phyloP scores from a whole-genome alignment of 1,139 yeast genomes.

The Groenewaldozyma auringiensis region DNA sequence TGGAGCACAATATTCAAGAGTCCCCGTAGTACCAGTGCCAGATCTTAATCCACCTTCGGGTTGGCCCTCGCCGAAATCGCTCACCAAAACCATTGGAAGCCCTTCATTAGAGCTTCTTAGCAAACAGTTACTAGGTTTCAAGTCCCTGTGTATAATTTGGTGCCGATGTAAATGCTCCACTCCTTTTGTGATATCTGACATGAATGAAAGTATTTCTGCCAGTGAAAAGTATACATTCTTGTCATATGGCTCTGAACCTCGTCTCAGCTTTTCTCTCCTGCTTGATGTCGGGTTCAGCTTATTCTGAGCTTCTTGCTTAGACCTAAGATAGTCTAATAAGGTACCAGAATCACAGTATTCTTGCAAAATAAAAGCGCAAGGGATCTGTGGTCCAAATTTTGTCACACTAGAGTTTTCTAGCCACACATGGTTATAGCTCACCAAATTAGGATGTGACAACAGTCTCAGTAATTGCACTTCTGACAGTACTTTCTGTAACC shows the following conservation, averaged over 20 bases:
- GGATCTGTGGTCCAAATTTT: slow-evolving; percentile 54
- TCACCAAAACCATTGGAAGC: slow-evolving; percentile 64
- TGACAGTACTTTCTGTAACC: slow-evolving; percentile 61
- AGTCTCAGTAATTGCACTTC: slow-evolving; percentile 63
- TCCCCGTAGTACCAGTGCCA: slow-evolving; percentile 77
- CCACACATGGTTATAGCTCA: slow-evolving; percentile 89
- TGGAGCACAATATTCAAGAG: slow-evolving; percentile 81
- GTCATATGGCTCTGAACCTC: slow-evolving; percentile 17
- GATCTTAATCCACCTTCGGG: slow-evolving; percentile 50
- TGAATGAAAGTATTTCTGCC: slow-evolving; percentile 53
- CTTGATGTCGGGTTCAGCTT: not conserved
- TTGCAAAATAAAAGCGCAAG: slow-evolving; percentile 76
- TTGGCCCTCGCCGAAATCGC: slow-evolving; percentile 89
- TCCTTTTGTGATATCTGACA: slow-evolving; percentile 61
- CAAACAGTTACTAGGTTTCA: slow-evolving; percentile 82
- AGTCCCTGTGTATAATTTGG: slow-evolving; percentile 76
- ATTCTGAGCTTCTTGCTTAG: slow-evolving; percentile 18
- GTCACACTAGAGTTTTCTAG: slow-evolving; percentile 61
- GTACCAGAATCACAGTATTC: slow-evolving; percentile 89
- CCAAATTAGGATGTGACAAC: slow-evolving; percentile 53
- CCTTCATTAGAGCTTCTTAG: slow-evolving; percentile 15
- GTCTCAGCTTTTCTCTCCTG: slow-evolving; percentile 13
- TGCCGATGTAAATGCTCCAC: slow-evolving; percentile 62
- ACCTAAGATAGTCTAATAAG: slow-evolving; percentile 50
- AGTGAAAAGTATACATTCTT: slow-evolving; percentile 32